A percentile compares a stretch with the other conserved stretches of the same genome.
Conservation (phyloP, 352 stramenopile species). For the Phytophthora tentaculata region DNA sequence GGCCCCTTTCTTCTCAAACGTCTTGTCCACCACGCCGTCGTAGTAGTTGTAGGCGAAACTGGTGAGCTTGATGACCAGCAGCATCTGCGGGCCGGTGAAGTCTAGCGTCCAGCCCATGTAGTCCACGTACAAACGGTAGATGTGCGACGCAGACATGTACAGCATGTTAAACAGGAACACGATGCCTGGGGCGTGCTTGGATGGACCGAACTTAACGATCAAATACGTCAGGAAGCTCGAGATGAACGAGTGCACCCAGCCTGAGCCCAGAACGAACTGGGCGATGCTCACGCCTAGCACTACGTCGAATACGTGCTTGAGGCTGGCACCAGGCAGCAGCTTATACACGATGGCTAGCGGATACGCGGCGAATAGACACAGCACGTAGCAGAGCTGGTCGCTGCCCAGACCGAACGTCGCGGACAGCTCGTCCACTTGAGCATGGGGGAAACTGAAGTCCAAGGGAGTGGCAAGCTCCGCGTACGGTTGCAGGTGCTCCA, state of each 20-base stretch:
- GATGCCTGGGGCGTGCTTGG: slow-evolving; percentile 69
- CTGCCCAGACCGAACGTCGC: slow-evolving; percentile 47
- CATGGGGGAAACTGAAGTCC: slow-evolving; percentile 58
- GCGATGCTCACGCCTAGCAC: slow-evolving; percentile 92
- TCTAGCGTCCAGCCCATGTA: slow-evolving; percentile 94
- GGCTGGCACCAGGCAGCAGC: slow-evolving; percentile 74
- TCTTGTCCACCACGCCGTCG: slow-evolving; percentile 88
- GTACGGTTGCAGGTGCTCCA: slow-evolving; percentile 52
- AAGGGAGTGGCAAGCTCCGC: slow-evolving; percentile 62
- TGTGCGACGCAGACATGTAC: slow-evolving; percentile 93
- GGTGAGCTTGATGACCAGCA: slow-evolving; percentile 97
- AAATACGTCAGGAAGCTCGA: slow-evolving; percentile 91
- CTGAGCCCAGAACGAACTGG: slow-evolving; percentile 92
- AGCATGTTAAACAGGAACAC: slow-evolving; percentile 96
- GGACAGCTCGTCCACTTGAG: slow-evolving; percentile 50
- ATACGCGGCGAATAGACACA: slow-evolving; percentile 95
- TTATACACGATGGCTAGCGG: slow-evolving; percentile 92
- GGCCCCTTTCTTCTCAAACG: slow-evolving; percentile 38
- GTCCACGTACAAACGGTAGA: slow-evolving; percentile 96
- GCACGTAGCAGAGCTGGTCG: slow-evolving; percentile 83
- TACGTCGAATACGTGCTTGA: slow-evolving; percentile 95
- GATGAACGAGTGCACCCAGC: slow-evolving; percentile 96
- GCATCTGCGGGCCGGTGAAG: slow-evolving; percentile 91
- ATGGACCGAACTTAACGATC: slow-evolving; percentile 75
- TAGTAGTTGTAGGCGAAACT: slow-evolving; percentile 98